Evolutionary conservation across 1,284 basidiomycete genomes (phyloP), one percentile per base, ranked within the genome.

Genomic region (Volvariella volvacea): DNA sequence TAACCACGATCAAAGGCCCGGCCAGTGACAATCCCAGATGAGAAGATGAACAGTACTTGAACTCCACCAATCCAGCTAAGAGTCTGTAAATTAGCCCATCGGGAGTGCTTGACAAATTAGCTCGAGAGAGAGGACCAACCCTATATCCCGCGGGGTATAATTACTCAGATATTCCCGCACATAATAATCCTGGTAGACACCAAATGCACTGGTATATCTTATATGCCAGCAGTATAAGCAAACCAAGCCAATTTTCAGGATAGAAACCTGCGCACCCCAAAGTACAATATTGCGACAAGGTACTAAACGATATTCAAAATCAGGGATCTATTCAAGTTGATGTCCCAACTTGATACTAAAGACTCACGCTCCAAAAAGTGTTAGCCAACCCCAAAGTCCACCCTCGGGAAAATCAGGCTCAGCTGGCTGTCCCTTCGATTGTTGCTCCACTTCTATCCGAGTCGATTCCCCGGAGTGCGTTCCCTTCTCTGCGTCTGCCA

Each of bases 131-230:
- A 33, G 4, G 7, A 17, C 20, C 4, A 43, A 38, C 3, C 32
- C 32, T 12, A 43, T 43, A 6, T 16, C 10, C 4, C 15, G 10
- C 4, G 42, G 15, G 17, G 9, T 38, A 37, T 37, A 21, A 17
- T 25, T 37, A 6, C 4, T 43, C 32, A 43, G 14, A 25, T 43
- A 43, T 17, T 38, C 17, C 8, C 42, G 42, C 4, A 43, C 19
- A 37, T 43, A 43, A 21, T 36, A 43, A 30, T 43, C 42, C 46
- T 55, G 51, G 42, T 52, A 55, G 9, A 55, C 51, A 21, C 53
- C 53, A 45, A 52, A 52, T 7, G 51, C 42, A 33, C 52, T 52
- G 2, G 45, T 48, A 32, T 52, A 52, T 12, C 52, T 54, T 39
- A 22, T 14, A n/a, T 17, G 25, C 19, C 12, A 21, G 44, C 30